A percentile compares a stretch with the other conserved stretches of the same genome.
Conservation (phyloP, 2,329 filamentous ascomycete genomes). For the Leptographium radiaticola region DNA sequence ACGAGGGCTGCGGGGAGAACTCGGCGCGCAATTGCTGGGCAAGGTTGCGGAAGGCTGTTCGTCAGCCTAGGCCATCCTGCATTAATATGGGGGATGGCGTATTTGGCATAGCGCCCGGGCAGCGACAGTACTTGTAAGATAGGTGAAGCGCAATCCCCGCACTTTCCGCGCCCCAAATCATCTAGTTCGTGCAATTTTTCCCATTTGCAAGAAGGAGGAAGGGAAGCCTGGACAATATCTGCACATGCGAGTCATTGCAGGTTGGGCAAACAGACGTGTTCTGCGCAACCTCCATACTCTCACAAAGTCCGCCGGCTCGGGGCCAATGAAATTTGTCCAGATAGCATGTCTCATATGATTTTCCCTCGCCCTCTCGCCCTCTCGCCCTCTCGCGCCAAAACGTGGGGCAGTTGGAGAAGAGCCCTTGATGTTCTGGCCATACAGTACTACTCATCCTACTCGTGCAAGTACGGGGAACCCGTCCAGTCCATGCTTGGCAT, state of each 20-base stretch:
- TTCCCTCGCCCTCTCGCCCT: not conserved
- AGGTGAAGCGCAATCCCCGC: not conserved
- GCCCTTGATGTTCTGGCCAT: not conserved
- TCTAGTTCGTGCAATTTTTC: not conserved
- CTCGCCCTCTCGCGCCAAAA: constrained; percentile 1
- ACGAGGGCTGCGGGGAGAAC: not conserved
- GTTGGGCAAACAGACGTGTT: too few relatives aligned
- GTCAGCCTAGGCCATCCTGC: too few relatives aligned
- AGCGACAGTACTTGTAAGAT: not conserved
- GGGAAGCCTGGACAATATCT: too few relatives aligned
- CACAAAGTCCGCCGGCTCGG: not conserved
- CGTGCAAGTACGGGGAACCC: too few relatives aligned
- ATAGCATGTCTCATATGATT: not conserved
- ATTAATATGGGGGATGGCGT: not conserved
- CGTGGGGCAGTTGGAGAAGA: not conserved
- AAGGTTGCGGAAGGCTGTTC: not conserved
- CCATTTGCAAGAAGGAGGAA: too few relatives aligned
- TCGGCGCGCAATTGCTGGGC: not conserved
- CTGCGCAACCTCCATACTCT: too few relatives aligned
- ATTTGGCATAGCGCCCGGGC: not conserved
- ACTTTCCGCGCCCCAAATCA: not conserved
- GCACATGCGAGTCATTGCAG: too few relatives aligned
- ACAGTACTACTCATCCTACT: not conserved
- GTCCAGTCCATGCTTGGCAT: not conserved
- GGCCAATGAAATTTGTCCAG: not conserved